A percentile compares a stretch with the other conserved stretches of the same genome.
phyloP scores from a whole-genome alignment of 2,329 filamentous ascomycete species.

The Claviceps sp. region DNA sequence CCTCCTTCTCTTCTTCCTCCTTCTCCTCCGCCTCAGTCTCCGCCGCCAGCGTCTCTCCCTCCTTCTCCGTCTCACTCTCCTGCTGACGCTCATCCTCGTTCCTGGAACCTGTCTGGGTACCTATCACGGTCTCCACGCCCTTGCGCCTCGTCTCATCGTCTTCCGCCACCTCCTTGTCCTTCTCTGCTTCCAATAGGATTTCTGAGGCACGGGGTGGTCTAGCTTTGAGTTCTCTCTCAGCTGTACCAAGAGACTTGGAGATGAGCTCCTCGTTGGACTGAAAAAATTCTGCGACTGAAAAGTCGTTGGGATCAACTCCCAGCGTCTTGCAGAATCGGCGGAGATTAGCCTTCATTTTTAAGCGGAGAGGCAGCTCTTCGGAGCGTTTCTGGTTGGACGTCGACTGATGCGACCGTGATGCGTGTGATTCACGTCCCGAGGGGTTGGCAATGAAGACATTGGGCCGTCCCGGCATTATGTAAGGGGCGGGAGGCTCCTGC shows the following conservation, averaged over 20 bases:
- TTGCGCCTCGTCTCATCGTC: neutral
- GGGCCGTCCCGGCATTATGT: slow-evolving; percentile 31
- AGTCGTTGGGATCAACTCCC: slow-evolving; percentile 19
- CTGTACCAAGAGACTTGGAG: slow-evolving; percentile 22
- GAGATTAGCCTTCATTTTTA: slow-evolving; percentile 21
- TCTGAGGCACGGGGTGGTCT: slow-evolving; percentile 16
- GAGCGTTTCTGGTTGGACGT: slow-evolving; percentile 21
- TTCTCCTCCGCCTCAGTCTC: neutral
- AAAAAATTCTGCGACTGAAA: slow-evolving; percentile 20
- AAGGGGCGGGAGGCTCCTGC: slow-evolving; percentile 24
- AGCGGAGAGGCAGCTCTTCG: slow-evolving; percentile 19
- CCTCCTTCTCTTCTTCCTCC: neutral
- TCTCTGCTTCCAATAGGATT: slow-evolving; percentile 12
- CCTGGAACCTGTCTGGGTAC: neutral
- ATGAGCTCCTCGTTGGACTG: slow-evolving; percentile 20
- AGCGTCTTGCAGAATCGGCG: slow-evolving; percentile 24
- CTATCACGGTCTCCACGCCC: neutral
- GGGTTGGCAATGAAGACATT: slow-evolving; percentile 35
- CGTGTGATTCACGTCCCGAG: slow-evolving; percentile 32
- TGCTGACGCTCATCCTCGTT: neutral
- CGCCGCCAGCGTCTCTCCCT: neutral
- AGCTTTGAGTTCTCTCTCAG: slow-evolving; percentile 18
- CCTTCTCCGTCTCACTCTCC: neutral
- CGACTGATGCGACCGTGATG: slow-evolving; percentile 30
- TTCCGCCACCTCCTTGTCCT: neutral